Conservation (phyloP, 2,329 filamentous ascomycete genomes). For the Cladosporium halotolerans region DNA sequence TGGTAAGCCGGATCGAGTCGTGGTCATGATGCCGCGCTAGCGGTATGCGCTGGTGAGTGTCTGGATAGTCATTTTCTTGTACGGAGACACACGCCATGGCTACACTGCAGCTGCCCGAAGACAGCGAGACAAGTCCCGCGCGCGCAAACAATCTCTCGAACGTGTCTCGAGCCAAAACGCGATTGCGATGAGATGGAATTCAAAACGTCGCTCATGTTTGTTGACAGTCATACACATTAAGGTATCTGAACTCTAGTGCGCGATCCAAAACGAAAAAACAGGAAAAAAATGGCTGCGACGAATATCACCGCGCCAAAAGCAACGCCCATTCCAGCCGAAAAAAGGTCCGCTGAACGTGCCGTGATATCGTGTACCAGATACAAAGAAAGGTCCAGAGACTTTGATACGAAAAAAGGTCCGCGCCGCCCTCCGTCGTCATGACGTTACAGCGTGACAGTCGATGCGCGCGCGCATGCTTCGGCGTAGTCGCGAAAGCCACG, state of each 20-base stretch:
- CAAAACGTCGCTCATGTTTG: too few species aligned
- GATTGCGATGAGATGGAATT: too few species aligned
- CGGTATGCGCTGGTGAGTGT: too few species aligned
- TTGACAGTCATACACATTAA: conserved; percentile 9
- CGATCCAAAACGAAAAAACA: neutral
- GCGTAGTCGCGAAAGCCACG: neutral
- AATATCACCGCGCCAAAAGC: neutral
- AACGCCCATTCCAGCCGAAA: conserved; percentile 4
- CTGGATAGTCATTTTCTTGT: too few species aligned
- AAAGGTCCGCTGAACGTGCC: conserved; percentile 5
- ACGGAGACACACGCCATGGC: too few species aligned
- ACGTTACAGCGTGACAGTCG: neutral
- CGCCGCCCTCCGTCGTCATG: neutral
- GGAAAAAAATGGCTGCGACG: neutral
- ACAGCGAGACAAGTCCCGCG: too few species aligned
- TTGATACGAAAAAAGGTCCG: conserved; percentile 3
- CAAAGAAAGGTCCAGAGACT: neutral
- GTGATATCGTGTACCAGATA: conserved; percentile 7
- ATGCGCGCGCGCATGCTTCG: neutral
- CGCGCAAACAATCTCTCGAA: too few species aligned
- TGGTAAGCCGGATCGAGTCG: too few species aligned
- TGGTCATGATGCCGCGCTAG: too few species aligned
- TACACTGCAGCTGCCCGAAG: too few species aligned
- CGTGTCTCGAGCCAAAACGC: too few species aligned
- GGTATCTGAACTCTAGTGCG: conserved; percentile 4